Base-by-base conservation (phyloP, 345 rosid genomes). In the Trapa incisa region DNA sequence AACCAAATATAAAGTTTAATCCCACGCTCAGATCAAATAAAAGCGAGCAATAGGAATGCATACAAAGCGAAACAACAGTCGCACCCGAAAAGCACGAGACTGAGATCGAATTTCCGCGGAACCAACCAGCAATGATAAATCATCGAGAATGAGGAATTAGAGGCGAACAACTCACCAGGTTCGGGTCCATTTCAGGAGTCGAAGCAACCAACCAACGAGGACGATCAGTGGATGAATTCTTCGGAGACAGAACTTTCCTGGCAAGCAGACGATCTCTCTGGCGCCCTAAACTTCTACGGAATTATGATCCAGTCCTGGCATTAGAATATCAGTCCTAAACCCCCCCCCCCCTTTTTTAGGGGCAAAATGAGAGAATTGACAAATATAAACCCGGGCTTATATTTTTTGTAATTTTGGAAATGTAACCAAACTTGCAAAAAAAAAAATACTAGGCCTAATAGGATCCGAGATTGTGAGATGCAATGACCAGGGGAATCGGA, bases 111-210 rank as follows among this genome's bases (percentile, higher is more conserved):
- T 54, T 22, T 5, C 60, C 32, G 32, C 58, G 33, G 58, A n/a
- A 54, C 4, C 60, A 0, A 54, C 4, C 1, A 7, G 35, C 60
- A n/a, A 54, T 1, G 33, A 58, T 11, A 33, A 58, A 58, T 33
- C 35, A 0, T 35, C 37, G 37, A 7, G 38, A 58, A 35, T 1
- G 11, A 8, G 63, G 63, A 32, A 58, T 11, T 3, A 60, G 0
- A n/a, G 9, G 29, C 39, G 58, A 60, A 16, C 66, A 64, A 74
- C 74, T 72, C 77, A 79, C 83, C 80, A 75, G 81, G 69, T 47
- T 79, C 64, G 74, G 83, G 75, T 77, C 83, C 86, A 82, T 79
- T 48, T 39, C 37, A 37, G 8, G 2, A 54, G 72, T 37, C 17
- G 29, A 22, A 22, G 29, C 4, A 36, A 35, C 4, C n/a, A 17